These are phyloP conservation scores for Fusarium xyrophilum DNA, from an alignment of 2,329 filamentous ascomycete species.

Conservation along the genomic window DNA sequence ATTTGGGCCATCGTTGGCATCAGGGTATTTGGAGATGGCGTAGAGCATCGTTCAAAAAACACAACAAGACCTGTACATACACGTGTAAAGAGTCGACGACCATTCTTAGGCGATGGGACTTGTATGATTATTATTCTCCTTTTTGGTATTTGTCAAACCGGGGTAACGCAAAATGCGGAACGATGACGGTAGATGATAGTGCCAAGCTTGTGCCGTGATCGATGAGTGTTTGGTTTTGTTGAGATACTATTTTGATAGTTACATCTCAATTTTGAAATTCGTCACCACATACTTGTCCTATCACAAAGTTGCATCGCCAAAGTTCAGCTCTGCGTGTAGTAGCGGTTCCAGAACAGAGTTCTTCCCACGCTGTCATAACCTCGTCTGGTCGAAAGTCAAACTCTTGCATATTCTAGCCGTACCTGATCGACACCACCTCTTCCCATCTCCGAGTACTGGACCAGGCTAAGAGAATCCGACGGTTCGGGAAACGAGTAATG, in stretches of 20 bases:
- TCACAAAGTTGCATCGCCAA: not conserved
- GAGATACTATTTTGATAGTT: conserved; percentile 1
- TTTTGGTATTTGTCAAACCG: conserved; percentile 7
- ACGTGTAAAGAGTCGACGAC: not conserved
- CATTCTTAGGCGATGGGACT: not conserved
- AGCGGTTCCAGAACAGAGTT: conserved; percentile 11
- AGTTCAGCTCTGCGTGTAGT: not conserved
- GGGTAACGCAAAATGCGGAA: conserved; percentile 10
- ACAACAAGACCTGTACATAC: not conserved
- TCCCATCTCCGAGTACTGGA: conserved; percentile 13
- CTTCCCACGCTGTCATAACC: conserved; percentile 7
- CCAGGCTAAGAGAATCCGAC: conserved; percentile 5
- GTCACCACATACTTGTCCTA: not conserved
- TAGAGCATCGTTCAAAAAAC: conserved; percentile 13
- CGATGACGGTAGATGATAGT: conserved; percentile 5
- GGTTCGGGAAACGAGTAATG: conserved; percentile 15
- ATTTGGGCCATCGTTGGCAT: conserved; percentile 45
- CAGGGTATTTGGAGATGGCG: conserved; percentile 48
- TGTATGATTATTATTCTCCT: conserved; percentile 27
- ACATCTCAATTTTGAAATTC: not conserved
- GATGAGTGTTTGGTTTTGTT: conserved; percentile 27
- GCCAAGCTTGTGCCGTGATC: not conserved
- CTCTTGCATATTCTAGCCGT: conserved; percentile 16
- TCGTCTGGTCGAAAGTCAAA: conserved; percentile 22
- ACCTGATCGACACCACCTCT: conserved; percentile 24